These are phyloP conservation scores for Ulmus americana DNA, from an alignment of 331 rosid species.

Conservation along the genomic window DNA sequence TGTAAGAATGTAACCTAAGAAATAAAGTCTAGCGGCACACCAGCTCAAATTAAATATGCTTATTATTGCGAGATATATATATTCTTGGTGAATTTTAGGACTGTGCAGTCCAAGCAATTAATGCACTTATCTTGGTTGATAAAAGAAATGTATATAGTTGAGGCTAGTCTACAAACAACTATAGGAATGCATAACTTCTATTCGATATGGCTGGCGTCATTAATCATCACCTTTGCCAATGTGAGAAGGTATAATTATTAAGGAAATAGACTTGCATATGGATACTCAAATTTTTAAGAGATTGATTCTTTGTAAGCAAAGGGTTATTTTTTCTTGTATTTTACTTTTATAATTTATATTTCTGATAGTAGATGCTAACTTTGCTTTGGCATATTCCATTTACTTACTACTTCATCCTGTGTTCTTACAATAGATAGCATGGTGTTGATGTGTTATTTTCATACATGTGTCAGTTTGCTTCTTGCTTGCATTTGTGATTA, in stretches of 20 bases:
- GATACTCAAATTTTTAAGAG: neutral
- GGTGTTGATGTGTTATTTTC: conserved; percentile 1
- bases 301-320: neutral
- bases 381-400: neutral
- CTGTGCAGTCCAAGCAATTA: neutral
- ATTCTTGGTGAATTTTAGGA: neutral
- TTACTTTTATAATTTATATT: neutral
- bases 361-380: neutral
- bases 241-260: neutral
- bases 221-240: too few relatives aligned
- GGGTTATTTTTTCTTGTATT: neutral
- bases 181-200: too few relatives aligned
- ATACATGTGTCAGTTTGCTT: conserved; percentile 16
- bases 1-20: too few relatives aligned
- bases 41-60: too few relatives aligned
- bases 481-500: conserved; percentile 12
- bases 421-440: neutral
- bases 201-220: too few relatives aligned
- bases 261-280: neutral
- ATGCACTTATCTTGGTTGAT: conserved; percentile 3
- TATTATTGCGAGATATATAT: too few relatives aligned
- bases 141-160: neutral
- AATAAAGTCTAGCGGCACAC: too few relatives aligned
- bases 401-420: neutral
- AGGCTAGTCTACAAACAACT: too few relatives aligned